Conservation (phyloP, 2,329 filamentous ascomycete genomes). For the Myrmaecium sp. region DNA sequence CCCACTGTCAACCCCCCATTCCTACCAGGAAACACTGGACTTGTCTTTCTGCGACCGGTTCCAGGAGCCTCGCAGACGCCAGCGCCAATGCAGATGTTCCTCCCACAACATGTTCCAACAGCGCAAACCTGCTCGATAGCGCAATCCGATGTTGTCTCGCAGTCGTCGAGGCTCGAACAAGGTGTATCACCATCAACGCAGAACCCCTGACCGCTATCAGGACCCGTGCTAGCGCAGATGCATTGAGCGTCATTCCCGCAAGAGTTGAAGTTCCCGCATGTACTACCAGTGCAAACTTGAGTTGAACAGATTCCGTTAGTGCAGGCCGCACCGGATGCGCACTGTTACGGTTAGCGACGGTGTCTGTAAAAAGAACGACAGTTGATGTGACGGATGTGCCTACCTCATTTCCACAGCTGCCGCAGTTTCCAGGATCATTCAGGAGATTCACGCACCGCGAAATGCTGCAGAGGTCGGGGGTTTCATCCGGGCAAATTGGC, state of each 20-base stretch:
- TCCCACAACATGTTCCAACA: constrained; percentile 8
- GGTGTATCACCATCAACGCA: constrained; percentile 12
- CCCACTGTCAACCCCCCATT: no score
- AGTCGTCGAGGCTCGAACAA: constrained; percentile 6
- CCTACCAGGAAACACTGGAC: no score
- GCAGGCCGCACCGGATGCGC: constrained; percentile 10
- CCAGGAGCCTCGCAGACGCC: constrained; percentile 8
- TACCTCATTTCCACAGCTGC: constrained; percentile 2
- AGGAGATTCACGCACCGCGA: background rate
- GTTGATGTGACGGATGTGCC: constrained; percentile 5
- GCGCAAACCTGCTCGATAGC: constrained; percentile 7
- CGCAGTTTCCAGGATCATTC: constrained; percentile 1
- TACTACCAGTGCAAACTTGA: constrained; percentile 11
- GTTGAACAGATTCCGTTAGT: constrained; percentile 18
- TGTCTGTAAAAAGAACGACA: constrained; percentile 12
- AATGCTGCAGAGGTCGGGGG: background rate
- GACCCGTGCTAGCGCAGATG: constrained; percentile 12
- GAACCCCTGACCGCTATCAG: constrained; percentile 9
- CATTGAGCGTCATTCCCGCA: constrained; percentile 12
- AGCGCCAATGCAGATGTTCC: constrained; percentile 7
- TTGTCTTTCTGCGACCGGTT: no score
- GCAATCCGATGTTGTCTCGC: constrained; percentile 7
- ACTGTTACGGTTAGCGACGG: constrained; percentile 7
- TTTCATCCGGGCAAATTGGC: no score
- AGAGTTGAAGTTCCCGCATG: constrained; percentile 10